These are phyloP conservation scores for Suillus subluteus DNA, from an alignment of 768 basidiomycete species.

Conservation along the genomic window DNA sequence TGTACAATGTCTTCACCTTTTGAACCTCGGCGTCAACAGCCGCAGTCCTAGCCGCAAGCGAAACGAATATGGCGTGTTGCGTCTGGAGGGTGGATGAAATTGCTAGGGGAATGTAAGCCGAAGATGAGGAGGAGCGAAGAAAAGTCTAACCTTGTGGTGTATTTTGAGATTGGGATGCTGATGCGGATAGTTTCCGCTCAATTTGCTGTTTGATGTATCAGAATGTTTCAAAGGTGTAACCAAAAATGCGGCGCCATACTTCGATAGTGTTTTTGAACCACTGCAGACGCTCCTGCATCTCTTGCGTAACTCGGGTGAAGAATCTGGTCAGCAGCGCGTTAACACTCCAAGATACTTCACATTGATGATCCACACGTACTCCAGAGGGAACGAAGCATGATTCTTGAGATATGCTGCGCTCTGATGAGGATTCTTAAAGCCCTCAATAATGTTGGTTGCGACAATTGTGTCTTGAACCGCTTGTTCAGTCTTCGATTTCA, in stretches of 20 bases:
- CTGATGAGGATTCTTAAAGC: constrained; percentile 75
- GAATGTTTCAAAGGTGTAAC: background rate
- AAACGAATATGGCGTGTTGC: constrained; percentile 76
- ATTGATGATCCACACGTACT: constrained; percentile 47
- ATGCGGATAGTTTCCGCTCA: constrained; percentile 77
- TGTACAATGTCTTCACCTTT: constrained; percentile 74
- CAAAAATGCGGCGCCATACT: constrained; percentile 38
- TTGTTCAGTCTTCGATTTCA: constrained; percentile 76
- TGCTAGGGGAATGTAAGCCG: constrained; percentile 41
- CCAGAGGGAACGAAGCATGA: constrained; percentile 80
- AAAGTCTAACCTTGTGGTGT: constrained; percentile 70
- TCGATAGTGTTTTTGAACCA: constrained; percentile 86
- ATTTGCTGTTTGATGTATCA: constrained; percentile 46
- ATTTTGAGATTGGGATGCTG: constrained; percentile 60
- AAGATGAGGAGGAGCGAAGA: constrained; percentile 5
- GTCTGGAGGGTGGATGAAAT: constrained; percentile 79
- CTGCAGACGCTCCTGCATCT: constrained; percentile 70
- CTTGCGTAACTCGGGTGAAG: constrained; percentile 70
- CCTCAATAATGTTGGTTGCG: constrained; percentile 77
- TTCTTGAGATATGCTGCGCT: constrained; percentile 73
- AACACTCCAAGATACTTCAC: constrained; percentile 3
- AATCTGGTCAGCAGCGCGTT: constrained; percentile 45
- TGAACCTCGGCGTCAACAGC: constrained; percentile 73
- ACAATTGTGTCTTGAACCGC: constrained; percentile 81
- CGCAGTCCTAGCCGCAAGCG: constrained; percentile 78